A percentile compares a stretch with the other conserved stretches of the same genome.
phyloP scores from a whole-genome alignment of 2,329 filamentous ascomycete genomes.

The Ceratocystis variospora region DNA sequence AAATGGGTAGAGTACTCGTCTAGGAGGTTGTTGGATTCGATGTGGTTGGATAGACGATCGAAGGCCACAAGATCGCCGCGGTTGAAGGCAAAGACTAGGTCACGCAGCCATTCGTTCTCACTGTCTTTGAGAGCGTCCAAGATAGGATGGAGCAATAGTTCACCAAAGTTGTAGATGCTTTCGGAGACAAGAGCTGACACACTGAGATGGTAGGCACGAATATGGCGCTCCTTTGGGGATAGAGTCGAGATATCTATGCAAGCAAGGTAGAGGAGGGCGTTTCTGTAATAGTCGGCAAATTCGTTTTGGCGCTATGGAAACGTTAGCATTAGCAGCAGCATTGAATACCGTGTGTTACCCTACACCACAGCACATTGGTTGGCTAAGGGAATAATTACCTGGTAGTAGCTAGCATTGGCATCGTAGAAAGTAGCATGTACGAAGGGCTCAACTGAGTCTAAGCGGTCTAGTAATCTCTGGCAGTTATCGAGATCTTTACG shows the following conservation, averaged over 20 bases:
- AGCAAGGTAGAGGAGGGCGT: constrained; percentile 90
- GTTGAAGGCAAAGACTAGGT: constrained; percentile 97
- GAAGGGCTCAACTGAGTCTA: constrained; percentile 88
- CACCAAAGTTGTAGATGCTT: constrained; percentile 98
- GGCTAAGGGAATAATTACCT: constrained; percentile 32
- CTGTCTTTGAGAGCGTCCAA: constrained; percentile 63
- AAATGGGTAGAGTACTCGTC: constrained; percentile 69
- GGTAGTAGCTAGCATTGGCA: constrained; percentile 88
- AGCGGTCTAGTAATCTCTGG: constrained; percentile 75
- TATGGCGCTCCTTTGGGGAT: constrained; percentile 58
- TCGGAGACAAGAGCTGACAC: constrained; percentile 86
- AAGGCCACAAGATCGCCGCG: constrained; percentile 81
- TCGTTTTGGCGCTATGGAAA: constrained; percentile 53
- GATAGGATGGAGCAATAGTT: constrained; percentile 94
- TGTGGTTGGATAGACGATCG: constrained; percentile 67
- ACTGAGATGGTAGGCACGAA: constrained; percentile 80
- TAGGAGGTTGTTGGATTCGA: constrained; percentile 66
- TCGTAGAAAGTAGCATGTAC: constrained; percentile 96
- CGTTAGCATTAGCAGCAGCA: constrained; percentile 21
- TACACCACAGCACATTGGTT: background rate
- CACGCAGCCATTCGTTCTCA: constrained; percentile 73
- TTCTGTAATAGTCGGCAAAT: constrained; percentile 94
- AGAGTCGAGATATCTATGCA: constrained; percentile 77
- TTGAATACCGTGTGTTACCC: too few relatives aligned
- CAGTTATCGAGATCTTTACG: constrained; percentile 76